phyloP scores from a whole-genome alignment of 805 yeast genomes.

The Teunomyces cretensis region DNA sequence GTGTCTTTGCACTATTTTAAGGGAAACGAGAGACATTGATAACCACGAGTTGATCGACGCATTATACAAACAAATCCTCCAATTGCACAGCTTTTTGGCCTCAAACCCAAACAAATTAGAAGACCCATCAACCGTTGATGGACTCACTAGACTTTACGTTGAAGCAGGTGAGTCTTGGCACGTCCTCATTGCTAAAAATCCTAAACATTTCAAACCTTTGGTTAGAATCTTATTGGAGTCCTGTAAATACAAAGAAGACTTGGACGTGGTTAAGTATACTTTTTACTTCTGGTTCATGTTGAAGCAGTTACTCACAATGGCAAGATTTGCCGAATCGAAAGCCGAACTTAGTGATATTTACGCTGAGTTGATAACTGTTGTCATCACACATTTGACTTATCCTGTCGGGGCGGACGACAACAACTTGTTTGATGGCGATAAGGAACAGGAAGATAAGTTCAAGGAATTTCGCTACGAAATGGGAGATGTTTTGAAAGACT shows the following conservation, averaged over 20 bases:
- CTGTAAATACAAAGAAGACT: slow-evolving; percentile 72
- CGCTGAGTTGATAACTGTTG: slow-evolving; percentile 54
- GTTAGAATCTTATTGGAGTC: slow-evolving; percentile 72
- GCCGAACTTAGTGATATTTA: slow-evolving; percentile 54
- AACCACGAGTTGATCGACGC: slow-evolving; percentile 61
- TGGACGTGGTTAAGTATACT: slow-evolving; percentile 86
- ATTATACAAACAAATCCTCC: slow-evolving; percentile 66
- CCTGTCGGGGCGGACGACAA: slow-evolving; percentile 44
- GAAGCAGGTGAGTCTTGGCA: slow-evolving; percentile 98
- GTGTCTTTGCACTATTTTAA: slow-evolving; percentile 75
- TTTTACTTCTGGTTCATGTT: slow-evolving; percentile 90
- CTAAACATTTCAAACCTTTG: slow-evolving; percentile 66
- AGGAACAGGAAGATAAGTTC: slow-evolving; percentile 88
- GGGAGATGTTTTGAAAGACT: slow-evolving; percentile 97
- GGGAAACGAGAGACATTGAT: slow-evolving; percentile 78
- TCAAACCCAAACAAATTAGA: slow-evolving; percentile 41
- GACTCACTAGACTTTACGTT: slow-evolving; percentile 73
- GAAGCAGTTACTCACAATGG: slow-evolving; percentile 66
- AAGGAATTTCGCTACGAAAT: slow-evolving; percentile 92
- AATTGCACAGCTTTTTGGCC: slow-evolving; percentile 51
- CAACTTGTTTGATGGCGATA: slow-evolving; percentile 60
- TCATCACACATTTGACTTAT: slow-evolving; percentile 70
- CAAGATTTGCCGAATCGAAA: slow-evolving; percentile 55
- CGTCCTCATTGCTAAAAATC: slow-evolving; percentile 71
- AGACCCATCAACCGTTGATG: slow-evolving; percentile 66